These are phyloP conservation scores for Dactylellina cionopaga DNA, from an alignment of 2,329 filamentous ascomycete genomes.

Conservation along the genomic window DNA sequence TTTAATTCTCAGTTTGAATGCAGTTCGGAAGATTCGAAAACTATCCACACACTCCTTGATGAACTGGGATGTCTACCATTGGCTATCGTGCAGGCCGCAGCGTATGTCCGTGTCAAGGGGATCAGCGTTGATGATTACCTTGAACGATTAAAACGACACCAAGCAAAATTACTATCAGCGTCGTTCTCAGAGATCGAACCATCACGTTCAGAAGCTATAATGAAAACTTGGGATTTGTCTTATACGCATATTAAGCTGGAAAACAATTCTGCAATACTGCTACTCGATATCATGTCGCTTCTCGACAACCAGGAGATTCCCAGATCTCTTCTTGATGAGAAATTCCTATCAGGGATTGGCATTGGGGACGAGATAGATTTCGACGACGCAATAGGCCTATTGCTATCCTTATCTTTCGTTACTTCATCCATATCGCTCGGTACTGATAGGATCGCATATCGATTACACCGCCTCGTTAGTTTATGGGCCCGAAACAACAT, in stretches of 20 bases:
- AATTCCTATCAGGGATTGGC: background rate
- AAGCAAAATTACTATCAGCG: background rate
- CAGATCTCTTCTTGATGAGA: background rate
- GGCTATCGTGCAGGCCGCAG: conserved; percentile 26
- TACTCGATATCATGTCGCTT: background rate
- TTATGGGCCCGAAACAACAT: background rate
- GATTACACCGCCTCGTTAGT: background rate
- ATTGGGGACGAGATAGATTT: background rate
- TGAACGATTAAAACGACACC: background rate
- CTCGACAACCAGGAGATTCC: background rate
- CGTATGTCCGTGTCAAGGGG: conserved; percentile 2
- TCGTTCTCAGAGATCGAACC: background rate
- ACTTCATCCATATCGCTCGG: background rate
- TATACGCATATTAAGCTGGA: background rate
- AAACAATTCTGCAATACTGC: background rate
- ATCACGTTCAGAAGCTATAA: background rate
- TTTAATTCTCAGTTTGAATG: background rate
- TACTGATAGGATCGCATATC: background rate
- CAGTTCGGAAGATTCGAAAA: background rate
- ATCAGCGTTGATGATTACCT: background rate
- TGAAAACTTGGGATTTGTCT: background rate
- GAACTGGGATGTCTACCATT: conserved; percentile 30
- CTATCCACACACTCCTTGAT: conserved; percentile 1
- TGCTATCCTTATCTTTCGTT: background rate
- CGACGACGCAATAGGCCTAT: background rate